Conservation (phyloP, 768 basidiomycete genomes). For the Rubroboletus pulcherrimus region DNA sequence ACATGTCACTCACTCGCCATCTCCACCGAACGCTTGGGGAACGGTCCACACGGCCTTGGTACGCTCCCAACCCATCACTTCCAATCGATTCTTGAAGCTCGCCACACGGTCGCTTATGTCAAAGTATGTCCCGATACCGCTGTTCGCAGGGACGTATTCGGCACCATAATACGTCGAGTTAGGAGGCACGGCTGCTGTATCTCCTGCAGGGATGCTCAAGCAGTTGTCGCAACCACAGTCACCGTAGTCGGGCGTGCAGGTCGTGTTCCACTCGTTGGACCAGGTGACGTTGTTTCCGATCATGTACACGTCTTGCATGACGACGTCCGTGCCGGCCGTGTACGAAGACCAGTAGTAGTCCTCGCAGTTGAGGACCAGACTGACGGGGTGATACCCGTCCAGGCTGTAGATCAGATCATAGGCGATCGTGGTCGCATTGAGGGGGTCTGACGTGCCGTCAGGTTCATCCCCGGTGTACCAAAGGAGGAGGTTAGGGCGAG, state of each 20-base stretch:
- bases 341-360: slow-evolving; percentile 62
- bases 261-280: slow-evolving; percentile 57
- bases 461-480: slow-evolving; percentile 79
- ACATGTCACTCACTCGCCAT: slow-evolving; percentile 21
- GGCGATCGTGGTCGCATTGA: slow-evolving; percentile 48
- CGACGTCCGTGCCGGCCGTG: slow-evolving; percentile 61
- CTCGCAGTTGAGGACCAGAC: slow-evolving; percentile 61
- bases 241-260: slow-evolving; percentile 63
- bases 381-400: slow-evolving; percentile 66
- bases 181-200: slow-evolving; percentile 26
- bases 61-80: slow-evolving; percentile 63
- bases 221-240: slow-evolving; percentile 77
- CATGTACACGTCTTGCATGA: slow-evolving; percentile 60
- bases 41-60: slow-evolving; percentile 76
- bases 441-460: slow-evolving; percentile 65
- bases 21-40: slow-evolving; percentile 67
- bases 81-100: slow-evolving; percentile 55
- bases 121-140: slow-evolving; percentile 42
- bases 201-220: slow-evolving; percentile 39
- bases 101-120: slow-evolving; percentile 69
- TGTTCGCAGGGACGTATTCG: slow-evolving; percentile 24
- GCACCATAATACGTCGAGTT: slow-evolving; percentile 18
- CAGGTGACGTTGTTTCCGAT: slow-evolving; percentile 59
- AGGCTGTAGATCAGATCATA: slow-evolving; percentile 56
- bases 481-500: slow-evolving; percentile 61